Base-by-base conservation (phyloP, 1,139 yeast species). In the Candida sojae region DNA sequence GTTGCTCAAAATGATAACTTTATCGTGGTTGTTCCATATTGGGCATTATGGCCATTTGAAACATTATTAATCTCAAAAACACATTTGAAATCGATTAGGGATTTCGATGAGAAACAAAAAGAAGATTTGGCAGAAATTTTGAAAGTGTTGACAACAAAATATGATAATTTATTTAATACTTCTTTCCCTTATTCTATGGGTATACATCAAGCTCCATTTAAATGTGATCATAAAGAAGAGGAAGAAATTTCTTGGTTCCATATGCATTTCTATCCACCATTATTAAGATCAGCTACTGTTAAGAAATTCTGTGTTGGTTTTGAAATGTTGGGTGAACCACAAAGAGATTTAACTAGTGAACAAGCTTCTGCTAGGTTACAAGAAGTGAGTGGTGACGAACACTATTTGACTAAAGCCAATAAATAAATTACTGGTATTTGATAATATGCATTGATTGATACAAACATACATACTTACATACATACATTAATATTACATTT, bases 31-130 rank as follows among this genome's bases (percentile, higher is more conserved):
- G 90, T 86, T 11, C 92, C 93, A 43, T 86, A 82, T 66, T 86
- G 93, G 93, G 93, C 92, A 4, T 75, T 83, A 43, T 86, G 93
- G 92, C 93, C 93, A 6, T 86, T 84, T 63, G 91, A 86, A 65
- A 82, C 88, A 6, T 68, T 86, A 66, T 70, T 86, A 37, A 67
- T 86, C 8, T 63, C 89, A 25, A 81, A 82, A 57, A 67, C 70
- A 34, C 85, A 83, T 52, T 68, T 84, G 48, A 67, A 76, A 33
- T 80, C 84, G 26, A 62, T 85, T 21, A 66, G 67, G 34, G 81
- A 81, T 33, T 79, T 86, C 55, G 67, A 66, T 28, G 73, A 67
- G 4, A 66, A 70, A 51, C 84, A 86, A 54, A 77, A 74, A 52
- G 45, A 49, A 7, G 89, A 85, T 54, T 75, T 86, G 57, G 90